Percentiles rank a stretch among this genome's conserved stretches.
These are phyloP conservation scores for Ceratobasidium papillatum DNA, from an alignment of 1,284 basidiomycete genomes.

Conservation along the genomic window DNA sequence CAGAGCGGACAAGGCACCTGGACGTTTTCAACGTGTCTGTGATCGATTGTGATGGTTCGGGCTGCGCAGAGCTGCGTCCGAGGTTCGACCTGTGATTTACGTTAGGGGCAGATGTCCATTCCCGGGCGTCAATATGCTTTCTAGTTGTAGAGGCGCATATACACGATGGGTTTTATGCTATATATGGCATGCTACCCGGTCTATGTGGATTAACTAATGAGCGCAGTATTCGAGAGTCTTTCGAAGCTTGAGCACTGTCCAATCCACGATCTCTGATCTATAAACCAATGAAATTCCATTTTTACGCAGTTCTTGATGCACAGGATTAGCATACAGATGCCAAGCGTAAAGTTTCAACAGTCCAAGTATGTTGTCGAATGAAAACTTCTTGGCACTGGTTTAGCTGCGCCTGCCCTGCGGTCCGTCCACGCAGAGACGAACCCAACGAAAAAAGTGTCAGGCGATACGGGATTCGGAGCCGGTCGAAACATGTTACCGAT, in stretches of 20 bases:
- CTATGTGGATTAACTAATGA: too few species aligned
- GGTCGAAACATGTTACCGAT: background rate
- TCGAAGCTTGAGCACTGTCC: background rate
- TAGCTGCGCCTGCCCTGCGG: too few species aligned
- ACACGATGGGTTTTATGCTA: too few species aligned
- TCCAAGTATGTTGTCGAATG: too few species aligned
- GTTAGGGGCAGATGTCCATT: background rate
- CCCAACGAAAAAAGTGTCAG: too few species aligned
- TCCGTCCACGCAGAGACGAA: too few species aligned
- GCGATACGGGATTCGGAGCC: too few species aligned
- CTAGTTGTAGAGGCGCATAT: too few species aligned
- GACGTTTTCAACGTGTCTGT: too few species aligned
- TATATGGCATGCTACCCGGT: too few species aligned
- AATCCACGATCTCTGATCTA: background rate
- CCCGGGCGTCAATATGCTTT: too few species aligned
- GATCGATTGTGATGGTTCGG: background rate
- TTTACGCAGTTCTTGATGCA: background rate
- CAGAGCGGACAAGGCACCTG: background rate
- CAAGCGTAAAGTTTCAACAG: background rate
- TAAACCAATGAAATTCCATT: background rate
- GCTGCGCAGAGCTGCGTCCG: background rate
- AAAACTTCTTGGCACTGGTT: background rate
- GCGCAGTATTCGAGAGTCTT: too few species aligned
- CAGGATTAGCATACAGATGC: background rate
- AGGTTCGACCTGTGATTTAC: background rate